phyloP scores from a whole-genome alignment of 768 basidiomycete genomes.

The Boletales sp. region DNA sequence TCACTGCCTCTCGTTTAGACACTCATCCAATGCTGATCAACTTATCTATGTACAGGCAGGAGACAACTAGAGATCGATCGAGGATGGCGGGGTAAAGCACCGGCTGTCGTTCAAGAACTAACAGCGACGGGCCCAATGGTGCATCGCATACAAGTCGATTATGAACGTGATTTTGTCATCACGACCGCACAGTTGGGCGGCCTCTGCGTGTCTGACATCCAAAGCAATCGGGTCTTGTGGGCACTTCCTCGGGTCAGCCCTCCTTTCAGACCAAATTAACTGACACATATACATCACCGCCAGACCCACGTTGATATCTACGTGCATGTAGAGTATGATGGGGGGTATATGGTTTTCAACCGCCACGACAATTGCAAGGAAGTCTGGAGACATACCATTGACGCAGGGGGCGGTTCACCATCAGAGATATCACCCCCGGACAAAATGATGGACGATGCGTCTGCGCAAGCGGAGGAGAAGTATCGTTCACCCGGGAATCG shows the following conservation, averaged over 20 bases:
- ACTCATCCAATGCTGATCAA: constrained; percentile 7
- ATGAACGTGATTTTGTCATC: constrained; percentile 54
- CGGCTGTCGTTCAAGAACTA: constrained; percentile 37
- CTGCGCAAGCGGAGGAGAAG: constrained; percentile 16
- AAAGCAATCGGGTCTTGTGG: constrained; percentile 54
- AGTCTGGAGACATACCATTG: constrained; percentile 57
- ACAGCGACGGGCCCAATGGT: constrained; percentile 37
- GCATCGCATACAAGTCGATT: constrained; percentile 77
- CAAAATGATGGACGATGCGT: constrained; percentile 20
- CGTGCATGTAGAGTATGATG: constrained; percentile 71
- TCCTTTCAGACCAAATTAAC: not conserved
- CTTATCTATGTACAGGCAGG: constrained; percentile 34
- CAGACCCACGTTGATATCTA: constrained; percentile 21
- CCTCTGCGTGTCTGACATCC: constrained; percentile 53
- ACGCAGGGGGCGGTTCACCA: constrained; percentile 24
- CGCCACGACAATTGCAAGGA: constrained; percentile 55
- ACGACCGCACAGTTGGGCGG: constrained; percentile 55
- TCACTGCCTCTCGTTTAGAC: not conserved
- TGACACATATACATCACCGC: not conserved
- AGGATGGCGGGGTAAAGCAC: constrained; percentile 54
- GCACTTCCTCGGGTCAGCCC: constrained; percentile 48
- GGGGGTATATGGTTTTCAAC: constrained; percentile 72
- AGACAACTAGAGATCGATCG: constrained; percentile 41
- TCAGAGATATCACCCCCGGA: constrained; percentile 32
- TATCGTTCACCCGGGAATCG: constrained; percentile 5